Base-by-base conservation (phyloP, 2,329 filamentous ascomycete genomes). In the Trichoderma sp. region DNA sequence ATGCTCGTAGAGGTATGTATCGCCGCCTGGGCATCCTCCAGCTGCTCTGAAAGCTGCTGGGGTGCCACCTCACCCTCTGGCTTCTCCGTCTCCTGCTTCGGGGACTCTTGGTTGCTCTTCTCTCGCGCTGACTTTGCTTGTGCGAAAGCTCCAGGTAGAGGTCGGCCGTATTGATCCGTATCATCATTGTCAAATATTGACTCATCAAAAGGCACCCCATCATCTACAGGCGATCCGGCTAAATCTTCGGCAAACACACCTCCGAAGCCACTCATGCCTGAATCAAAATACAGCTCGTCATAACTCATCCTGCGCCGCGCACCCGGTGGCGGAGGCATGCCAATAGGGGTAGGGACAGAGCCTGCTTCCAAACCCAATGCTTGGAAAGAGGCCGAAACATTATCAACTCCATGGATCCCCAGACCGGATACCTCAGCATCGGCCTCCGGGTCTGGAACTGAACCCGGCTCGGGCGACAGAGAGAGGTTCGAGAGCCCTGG, bases 251-350 rank as follows among this genome's bases (percentile, higher is more conserved):
- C 83, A 75, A 87, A 86, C 67, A 83, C 82, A 24, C 79, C 78
- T 53, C 84, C 82, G 69, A 76, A 88, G 80, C 71, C 85, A 15
- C 86, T 84, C 75, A 89, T 80, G 3, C 90, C 90, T 76, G 90
- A 89, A 74, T 92, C 90, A 76, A 91, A 93, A 78, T 93, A 93
- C 34, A 93, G 82, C 74, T 93, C 91, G 74, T 91, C 89, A 39
- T 88, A 86, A 3, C 71, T 74, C 3, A 70, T 32, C n/a, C 69
- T 51, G 28, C 70, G 71, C 2, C 73, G 63, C 11, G 73, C 62
- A n/a, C 69, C 64, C 18, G 73, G 56, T 18, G 74, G 72, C 2
- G 71, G 69, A 24, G 76, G 51, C 39, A 75, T 74, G 11, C 60
- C 47, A 18, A 26, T 47, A 28, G 61, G 14, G n/a, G 15, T n/a